Percentiles rank a stretch among this genome's conserved stretches.
Conservation (phyloP, 495 filamentous ascomycete genomes). For the Glonium stellatum region DNA sequence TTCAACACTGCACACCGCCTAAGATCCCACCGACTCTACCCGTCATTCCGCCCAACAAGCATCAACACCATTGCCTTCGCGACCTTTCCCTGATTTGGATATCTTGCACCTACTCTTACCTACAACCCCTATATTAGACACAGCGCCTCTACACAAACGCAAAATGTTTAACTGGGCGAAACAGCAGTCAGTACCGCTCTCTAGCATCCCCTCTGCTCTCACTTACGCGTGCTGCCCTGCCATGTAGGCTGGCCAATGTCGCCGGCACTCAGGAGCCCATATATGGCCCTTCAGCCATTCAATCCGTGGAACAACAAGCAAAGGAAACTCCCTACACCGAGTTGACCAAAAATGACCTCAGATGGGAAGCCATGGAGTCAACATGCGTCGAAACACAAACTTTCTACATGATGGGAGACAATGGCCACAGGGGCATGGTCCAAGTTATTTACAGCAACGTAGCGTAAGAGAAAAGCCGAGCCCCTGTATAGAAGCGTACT, state of each 20-base stretch:
- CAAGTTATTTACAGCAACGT: slow-evolving; percentile 99
- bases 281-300: slow-evolving; percentile 86
- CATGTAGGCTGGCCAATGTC: slow-evolving; percentile 72
- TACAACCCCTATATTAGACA: background rate
- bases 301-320: slow-evolving; percentile 73
- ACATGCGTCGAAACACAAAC: slow-evolving; percentile 94
- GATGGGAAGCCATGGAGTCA: slow-evolving; percentile 72
- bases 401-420: slow-evolving; percentile 82
- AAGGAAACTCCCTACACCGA: slow-evolving; percentile 74
- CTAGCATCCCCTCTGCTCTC: background rate
- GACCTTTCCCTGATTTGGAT: background rate
- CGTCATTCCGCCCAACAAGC: background rate
- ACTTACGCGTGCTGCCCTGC: slow-evolving; percentile 15
- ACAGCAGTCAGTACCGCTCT: slow-evolving; percentile 50
- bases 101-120: background rate
- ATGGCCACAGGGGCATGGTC: slow-evolving; percentile 65
- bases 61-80: background rate
- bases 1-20: background rate
- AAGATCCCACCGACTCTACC: background rate
- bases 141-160: background rate
- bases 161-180: slow-evolving; percentile 66
- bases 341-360: slow-evolving; percentile 65
- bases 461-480: slow-evolving; percentile 53
- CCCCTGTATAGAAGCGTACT: slow-evolving; percentile 3
- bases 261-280: slow-evolving; percentile 94